Evolutionary conservation across 179 eudicot genomes (phyloP).

Genomic region (Pouteria campechiana): DNA sequence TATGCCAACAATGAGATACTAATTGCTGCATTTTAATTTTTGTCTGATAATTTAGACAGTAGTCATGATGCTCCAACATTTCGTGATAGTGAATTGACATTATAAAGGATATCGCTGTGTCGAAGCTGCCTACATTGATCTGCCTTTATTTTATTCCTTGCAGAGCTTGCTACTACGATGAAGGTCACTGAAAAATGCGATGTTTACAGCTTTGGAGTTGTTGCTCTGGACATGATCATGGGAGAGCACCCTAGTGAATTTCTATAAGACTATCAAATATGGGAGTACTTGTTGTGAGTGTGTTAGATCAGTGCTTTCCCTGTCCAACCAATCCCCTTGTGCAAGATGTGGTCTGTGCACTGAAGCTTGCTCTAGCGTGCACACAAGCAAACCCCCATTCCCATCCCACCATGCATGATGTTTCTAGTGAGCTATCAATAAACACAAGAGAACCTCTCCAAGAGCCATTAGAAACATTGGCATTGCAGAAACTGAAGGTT

Average conservation of each 20-base stretch:
- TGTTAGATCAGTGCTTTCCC: not conserved
- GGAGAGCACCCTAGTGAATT: slow-evolving; percentile 18
- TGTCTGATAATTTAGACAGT: too few relatives aligned
- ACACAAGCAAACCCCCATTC: not conserved
- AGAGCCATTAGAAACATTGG: too few relatives aligned
- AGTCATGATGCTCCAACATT: too few relatives aligned
- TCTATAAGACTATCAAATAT: not conserved
- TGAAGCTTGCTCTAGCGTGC: slow-evolving; percentile 1
- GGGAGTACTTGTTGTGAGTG: not conserved
- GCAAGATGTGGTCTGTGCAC: not conserved
- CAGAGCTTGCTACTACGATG: slow-evolving; percentile 19
- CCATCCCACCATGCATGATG: slow-evolving; percentile 3
- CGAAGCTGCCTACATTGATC: too few relatives aligned
- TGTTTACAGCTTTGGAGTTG: slow-evolving; percentile 24
- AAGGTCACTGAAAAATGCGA: slow-evolving; percentile 20
- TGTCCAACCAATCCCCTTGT: not conserved
- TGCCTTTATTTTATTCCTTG: slow-evolving; percentile 5
- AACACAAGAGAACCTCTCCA: too few relatives aligned
- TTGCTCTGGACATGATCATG: slow-evolving; percentile 17
- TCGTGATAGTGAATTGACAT: too few relatives aligned
- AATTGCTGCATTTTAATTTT: too few relatives aligned
- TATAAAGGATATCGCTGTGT: too few relatives aligned
- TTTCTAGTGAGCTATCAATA: too few relatives aligned
- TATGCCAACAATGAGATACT: too few relatives aligned
- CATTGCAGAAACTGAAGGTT: too few relatives aligned